phyloP scores from a whole-genome alignment of 2,329 filamentous ascomycete genomes.

The Ophiobolus disseminans region DNA sequence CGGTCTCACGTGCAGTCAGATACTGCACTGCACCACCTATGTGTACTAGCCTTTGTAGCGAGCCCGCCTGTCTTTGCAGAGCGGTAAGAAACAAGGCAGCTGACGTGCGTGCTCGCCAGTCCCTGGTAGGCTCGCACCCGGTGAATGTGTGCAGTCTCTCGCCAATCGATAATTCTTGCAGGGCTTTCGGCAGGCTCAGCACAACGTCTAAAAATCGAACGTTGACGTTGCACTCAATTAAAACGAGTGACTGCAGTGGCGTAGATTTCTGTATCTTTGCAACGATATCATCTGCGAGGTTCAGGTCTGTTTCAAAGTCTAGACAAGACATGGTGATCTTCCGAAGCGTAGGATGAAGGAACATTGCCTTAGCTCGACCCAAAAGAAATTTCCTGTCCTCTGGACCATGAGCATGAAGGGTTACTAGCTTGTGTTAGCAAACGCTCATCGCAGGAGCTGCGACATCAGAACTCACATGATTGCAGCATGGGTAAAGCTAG shows the following conservation, averaged over 20 bases:
- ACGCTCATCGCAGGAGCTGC: not conserved
- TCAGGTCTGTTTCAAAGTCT: conserved; percentile 34
- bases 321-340: conserved; percentile 43
- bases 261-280: conserved; percentile 32
- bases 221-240: conserved; percentile 49
- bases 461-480: conserved; percentile 30
- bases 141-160: conserved; percentile 41
- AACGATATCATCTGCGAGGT: conserved; percentile 13
- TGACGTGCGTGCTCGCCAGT: conserved; percentile 26
- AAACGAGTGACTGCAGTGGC: conserved; percentile 37
- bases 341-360: conserved; percentile 42
- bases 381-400: conserved; percentile 37
- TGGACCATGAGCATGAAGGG: conserved; percentile 41
- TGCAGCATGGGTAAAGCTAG: conserved; percentile 37
- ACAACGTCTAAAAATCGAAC: conserved; percentile 35
- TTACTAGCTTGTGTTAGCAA: conserved; percentile 33
- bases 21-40: conserved; percentile 29
- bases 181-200: conserved; percentile 40
- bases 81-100: conserved; percentile 35
- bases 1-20: conserved; percentile 14
- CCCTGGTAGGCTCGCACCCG: conserved; percentile 26
- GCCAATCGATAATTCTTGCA: conserved; percentile 41
- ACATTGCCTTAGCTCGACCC: conserved; percentile 35
- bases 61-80: conserved; percentile 40
- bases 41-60: conserved; percentile 38